Evolutionary conservation across 345 rosid genomes (phyloP).

Genomic region (Pugionium cornutum): DNA sequence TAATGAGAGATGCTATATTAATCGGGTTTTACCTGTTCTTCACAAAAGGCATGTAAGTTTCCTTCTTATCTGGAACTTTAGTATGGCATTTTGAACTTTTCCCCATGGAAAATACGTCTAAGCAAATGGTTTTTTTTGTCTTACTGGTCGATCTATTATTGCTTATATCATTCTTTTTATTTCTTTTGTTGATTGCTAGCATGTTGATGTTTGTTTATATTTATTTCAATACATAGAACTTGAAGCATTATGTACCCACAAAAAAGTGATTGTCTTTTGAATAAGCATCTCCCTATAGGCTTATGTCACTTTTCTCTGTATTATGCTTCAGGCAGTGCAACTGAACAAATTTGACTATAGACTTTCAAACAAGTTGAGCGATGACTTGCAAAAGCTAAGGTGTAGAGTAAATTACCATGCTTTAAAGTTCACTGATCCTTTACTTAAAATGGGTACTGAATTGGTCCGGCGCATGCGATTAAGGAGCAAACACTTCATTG

Average conservation of each 20-base stretch:
- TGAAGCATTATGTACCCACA: background rate
- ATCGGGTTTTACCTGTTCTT: slow-evolving; percentile 91
- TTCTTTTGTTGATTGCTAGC: slow-evolving; percentile 15
- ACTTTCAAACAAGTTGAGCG: slow-evolving; percentile 80
- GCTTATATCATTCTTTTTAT: background rate
- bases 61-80: slow-evolving; percentile 39
- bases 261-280: slow-evolving; percentile 1
- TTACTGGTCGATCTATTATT: background rate
- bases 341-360: slow-evolving; percentile 91
- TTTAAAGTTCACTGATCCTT: slow-evolving; percentile 79
- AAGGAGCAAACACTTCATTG: slow-evolving; percentile 76
- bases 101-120: background rate
- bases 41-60: slow-evolving; percentile 99
- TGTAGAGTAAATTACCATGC: slow-evolving; percentile 96
- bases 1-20: slow-evolving; percentile 82
- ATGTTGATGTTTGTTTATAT: background rate
- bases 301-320: slow-evolving; percentile 26
- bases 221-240: background rate
- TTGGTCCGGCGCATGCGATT: slow-evolving; percentile 77
- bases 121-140: background rate
- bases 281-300: slow-evolving; percentile 19
- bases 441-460: slow-evolving; percentile 71
- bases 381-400: slow-evolving; percentile 89
- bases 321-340: slow-evolving; percentile 73
- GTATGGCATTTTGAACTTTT: background rate